Conservation (phyloP, 1,284 basidiomycete genomes). For the Sphagnurus paluster region DNA sequence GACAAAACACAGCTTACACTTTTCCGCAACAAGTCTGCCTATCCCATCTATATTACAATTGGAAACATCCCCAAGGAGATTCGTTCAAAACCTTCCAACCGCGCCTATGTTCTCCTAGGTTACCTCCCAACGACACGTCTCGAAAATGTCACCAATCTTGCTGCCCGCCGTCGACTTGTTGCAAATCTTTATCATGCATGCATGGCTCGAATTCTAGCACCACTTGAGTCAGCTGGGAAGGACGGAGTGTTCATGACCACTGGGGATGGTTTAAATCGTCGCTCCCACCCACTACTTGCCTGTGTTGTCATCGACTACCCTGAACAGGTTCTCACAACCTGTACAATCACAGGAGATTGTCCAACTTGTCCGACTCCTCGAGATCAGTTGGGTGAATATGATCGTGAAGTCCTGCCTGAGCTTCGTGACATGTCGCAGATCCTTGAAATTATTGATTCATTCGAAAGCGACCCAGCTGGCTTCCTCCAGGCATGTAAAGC, state of each 20-base stretch:
- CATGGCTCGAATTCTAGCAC: constrained; percentile 18
- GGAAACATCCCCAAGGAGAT: constrained; percentile 3
- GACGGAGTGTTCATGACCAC: constrained; percentile 17
- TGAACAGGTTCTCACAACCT: not conserved
- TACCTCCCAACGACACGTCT: not conserved
- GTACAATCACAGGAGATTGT: not conserved
- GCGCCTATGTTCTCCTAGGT: constrained; percentile 1
- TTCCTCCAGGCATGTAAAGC: not conserved
- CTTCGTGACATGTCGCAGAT: constrained; percentile 5
- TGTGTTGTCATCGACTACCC: constrained; percentile 3
- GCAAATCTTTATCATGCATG: constrained; percentile 40
- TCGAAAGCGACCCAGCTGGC: constrained; percentile 9
- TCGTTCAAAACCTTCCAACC: not conserved
- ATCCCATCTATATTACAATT: not conserved
- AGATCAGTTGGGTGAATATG: not conserved
- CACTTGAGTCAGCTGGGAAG: constrained; percentile 13
- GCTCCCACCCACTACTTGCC: not conserved
- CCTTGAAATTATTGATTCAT: not conserved
- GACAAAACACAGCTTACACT: constrained; percentile 2
- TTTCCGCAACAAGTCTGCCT: constrained; percentile 2
- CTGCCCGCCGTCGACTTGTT: constrained; percentile 25
- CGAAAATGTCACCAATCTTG: constrained; percentile 19
- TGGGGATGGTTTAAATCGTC: not conserved
- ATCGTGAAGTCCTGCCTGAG: constrained; percentile 6
- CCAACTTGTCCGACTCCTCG: not conserved